phyloP scores from a whole-genome alignment of 1,284 basidiomycete species.

The Cronartium quercuum region DNA sequence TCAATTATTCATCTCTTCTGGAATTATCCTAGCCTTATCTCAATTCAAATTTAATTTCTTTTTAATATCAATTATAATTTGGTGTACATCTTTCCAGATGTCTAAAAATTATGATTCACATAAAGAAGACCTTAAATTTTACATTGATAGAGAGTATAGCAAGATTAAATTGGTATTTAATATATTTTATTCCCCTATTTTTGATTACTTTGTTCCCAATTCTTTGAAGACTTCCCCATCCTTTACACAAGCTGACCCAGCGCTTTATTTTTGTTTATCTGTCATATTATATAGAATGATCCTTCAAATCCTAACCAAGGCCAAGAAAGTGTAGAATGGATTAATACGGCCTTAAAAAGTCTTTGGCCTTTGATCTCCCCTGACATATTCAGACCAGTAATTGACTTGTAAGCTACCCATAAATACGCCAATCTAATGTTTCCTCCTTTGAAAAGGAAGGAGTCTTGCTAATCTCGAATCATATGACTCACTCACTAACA shows the following conservation, averaged over 20 bases:
- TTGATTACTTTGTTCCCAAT: too few relatives aligned
- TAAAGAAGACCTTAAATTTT: not conserved
- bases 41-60: not conserved
- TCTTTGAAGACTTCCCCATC: too few relatives aligned
- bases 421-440: not conserved
- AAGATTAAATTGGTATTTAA: not conserved
- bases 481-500: not conserved
- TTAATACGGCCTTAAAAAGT: not conserved
- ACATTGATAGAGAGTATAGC: not conserved
- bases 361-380: not conserved
- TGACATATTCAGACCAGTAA: not conserved
- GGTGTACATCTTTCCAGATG: not conserved
- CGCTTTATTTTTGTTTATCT: not conserved
- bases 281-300: not conserved
- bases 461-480: not conserved
- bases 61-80: not conserved
- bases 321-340: not conserved
- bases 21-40: not conserved
- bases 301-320: not conserved
- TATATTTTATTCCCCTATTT: too few relatives aligned
- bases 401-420: not conserved
- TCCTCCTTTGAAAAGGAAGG: not conserved
- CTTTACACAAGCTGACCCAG: too few relatives aligned
- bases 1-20: not conserved
- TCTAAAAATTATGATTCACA: not conserved